Evolutionary conservation across 2,329 filamentous ascomycete genomes (phyloP).

Genomic region (Trichothecium roseum): DNA sequence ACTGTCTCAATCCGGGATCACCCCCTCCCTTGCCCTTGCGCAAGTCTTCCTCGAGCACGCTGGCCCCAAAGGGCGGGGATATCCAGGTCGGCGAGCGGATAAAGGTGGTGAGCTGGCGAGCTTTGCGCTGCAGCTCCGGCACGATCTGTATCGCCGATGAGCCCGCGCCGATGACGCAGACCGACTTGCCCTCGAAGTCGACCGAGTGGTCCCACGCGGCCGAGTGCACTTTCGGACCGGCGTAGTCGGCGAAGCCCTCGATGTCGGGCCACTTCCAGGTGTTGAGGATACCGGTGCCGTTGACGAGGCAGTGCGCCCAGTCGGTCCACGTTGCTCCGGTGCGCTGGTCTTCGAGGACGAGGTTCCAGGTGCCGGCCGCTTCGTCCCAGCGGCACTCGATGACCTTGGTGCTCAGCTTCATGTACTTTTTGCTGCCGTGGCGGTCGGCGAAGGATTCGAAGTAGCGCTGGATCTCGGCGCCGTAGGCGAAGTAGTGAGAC

Average conservation of each 20-base stretch:
- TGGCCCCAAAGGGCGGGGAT: constrained; percentile 10
- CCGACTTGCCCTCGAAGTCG: constrained; percentile 30
- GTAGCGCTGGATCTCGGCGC: constrained; percentile 31
- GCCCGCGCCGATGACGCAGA: constrained; percentile 43
- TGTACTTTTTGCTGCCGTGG: constrained; percentile 26
- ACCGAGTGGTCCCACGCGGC: constrained; percentile 34
- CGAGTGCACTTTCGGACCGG: constrained; percentile 41
- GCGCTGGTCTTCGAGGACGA: constrained; percentile 14
- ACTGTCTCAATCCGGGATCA: constrained; percentile 25
- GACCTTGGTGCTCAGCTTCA: constrained; percentile 31
- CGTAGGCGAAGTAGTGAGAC: constrained; percentile 32
- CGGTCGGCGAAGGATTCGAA: constrained; percentile 28
- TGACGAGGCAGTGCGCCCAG: constrained; percentile 35
- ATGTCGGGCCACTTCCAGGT: constrained; percentile 42
- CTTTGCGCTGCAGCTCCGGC: constrained; percentile 27
- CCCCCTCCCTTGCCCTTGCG: constrained; percentile 15
- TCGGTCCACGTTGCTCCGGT: constrained; percentile 18
- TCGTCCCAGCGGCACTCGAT: constrained; percentile 33
- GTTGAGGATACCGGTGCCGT: constrained; percentile 38
- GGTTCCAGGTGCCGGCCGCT: constrained; percentile 23
- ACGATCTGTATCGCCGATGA: constrained; percentile 42
- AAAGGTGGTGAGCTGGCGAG: constrained; percentile 15
- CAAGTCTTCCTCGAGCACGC: constrained; percentile 16
- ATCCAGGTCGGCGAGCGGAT: constrained; percentile 20
- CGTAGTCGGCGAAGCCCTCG: constrained; percentile 36